A percentile compares a stretch with the other conserved stretches of the same genome.
These are phyloP conservation scores for Fusarium sp. DNA, from an alignment of 2,329 filamentous ascomycete genomes.

Conservation along the genomic window DNA sequence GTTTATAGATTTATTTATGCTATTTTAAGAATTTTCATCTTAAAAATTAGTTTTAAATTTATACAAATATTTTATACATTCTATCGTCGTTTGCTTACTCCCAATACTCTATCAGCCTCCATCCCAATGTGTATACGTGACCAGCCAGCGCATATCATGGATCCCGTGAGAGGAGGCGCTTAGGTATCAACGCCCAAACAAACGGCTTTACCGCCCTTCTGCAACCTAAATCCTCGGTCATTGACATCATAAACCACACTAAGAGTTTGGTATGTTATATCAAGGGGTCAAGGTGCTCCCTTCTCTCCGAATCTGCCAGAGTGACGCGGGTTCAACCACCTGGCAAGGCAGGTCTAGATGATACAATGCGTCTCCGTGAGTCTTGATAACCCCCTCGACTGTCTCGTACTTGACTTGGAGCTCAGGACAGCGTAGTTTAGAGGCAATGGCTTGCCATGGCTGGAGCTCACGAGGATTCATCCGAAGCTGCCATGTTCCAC, in stretches of 20 bases:
- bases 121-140: no score
- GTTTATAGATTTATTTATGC: no score
- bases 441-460: constrained; percentile 21
- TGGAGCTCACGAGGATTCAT: constrained; percentile 43
- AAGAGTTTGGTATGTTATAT: neutral
- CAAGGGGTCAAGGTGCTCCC: neutral
- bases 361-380: constrained; percentile 49
- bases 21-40: no score
- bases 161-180: no score
- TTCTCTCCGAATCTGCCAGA: constrained; percentile 51
- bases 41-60: no score
- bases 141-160: no score
- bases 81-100: no score
- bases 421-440: constrained; percentile 10
- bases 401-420: constrained; percentile 43
- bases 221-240: no score
- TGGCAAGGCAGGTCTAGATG: constrained; percentile 47
- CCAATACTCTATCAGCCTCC: no score
- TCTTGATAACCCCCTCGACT: constrained; percentile 35
- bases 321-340: constrained; percentile 48
- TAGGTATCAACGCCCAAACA: neutral
- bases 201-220: neutral
- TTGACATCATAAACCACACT: neutral
- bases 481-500: constrained; percentile 48
- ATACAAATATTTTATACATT: no score